Evolutionary conservation across 1,139 yeast genomes (phyloP), one percentile per base, ranked within the genome.

Genomic region (Saccharomycopsis hybrid): DNA sequence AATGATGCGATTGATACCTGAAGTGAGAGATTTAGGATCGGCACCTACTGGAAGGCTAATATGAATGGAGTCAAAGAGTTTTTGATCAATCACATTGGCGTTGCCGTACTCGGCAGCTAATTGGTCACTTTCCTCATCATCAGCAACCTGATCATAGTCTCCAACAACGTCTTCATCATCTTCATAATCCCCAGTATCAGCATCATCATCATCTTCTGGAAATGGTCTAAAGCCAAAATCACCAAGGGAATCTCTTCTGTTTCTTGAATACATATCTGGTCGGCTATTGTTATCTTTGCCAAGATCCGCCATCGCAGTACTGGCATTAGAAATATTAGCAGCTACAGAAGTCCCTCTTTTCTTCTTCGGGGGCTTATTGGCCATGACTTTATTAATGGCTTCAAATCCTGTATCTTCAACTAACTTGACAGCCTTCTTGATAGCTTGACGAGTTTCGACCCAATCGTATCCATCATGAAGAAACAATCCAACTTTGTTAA

Each of bases 381-480:
- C 39, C 7, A 24, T n/a, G 33, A 9, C 33, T 7, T 5, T 32
- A 11, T 33, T 36, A 25, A 29, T 47, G 28, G 44, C 55, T 32
- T 52, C 41, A 38, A 45, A 30, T 11, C 52, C 55, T 3, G 48
- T 73, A 9, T 66, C 68, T 57, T 83, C 87, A 11, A 85, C 78
- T 35, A 76, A 66, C 50, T 73, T 74, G 0, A 90, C 82, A 0
- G 87, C 86, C 4, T 73, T 76, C 27, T 74, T 70, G 30, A 92
- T 82, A 0, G 80, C 73, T 41, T 72, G 73, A 54, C 95, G 72
- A 0, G 97, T 88, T 46, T 78, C 79, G 52, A 76, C 77, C 96
- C 97, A 89, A 62, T 92, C 98, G 61, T 82, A 92, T 0, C 99
- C 99, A 67, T 92, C 98, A 62, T 78, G 81, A 40, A 92, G 66